Percentiles rank a stretch among this genome's conserved stretches.
Conservation (phyloP, 2,329 filamentous ascomycete genomes). For the Neocatenulostroma microsporum region DNA sequence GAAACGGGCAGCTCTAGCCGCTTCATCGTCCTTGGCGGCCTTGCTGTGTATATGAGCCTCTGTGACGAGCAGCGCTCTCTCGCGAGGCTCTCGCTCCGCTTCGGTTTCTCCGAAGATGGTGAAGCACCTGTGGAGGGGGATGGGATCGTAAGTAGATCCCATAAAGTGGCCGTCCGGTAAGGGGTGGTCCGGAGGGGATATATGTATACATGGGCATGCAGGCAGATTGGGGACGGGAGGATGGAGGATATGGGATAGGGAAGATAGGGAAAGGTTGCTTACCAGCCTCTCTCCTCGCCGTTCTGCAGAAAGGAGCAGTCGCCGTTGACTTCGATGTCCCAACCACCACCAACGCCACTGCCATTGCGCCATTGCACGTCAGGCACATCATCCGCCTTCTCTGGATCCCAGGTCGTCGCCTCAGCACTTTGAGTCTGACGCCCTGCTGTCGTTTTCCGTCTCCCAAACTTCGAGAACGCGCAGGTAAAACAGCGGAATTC, state of each 20-base stretch:
- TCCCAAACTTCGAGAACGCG: constrained; percentile 62
- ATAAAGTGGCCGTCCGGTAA: too few relatives aligned
- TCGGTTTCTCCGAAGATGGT: too few relatives aligned
- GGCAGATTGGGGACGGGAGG: background rate
- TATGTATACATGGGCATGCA: too few relatives aligned
- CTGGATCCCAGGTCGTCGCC: constrained; percentile 22
- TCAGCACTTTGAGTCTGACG: constrained; percentile 7
- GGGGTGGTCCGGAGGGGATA: too few relatives aligned
- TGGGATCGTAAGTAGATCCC: constrained; percentile 20
- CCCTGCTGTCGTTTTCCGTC: constrained; percentile 28
- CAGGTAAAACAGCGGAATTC: constrained; percentile 85
- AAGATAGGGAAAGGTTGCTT: constrained; percentile 26
- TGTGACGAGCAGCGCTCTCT: too few relatives aligned
- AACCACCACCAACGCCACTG: constrained; percentile 63
- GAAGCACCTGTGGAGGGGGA: too few relatives aligned
- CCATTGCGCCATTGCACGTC: constrained; percentile 49
- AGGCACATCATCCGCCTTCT: constrained; percentile 31
- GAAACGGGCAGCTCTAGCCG: constrained; percentile 9
- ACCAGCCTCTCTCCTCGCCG: constrained; percentile 88
- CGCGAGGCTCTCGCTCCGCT: too few relatives aligned
- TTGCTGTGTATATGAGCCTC: too few relatives aligned
- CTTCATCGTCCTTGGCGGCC: too few relatives aligned
- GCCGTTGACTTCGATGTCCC: constrained; percentile 72
- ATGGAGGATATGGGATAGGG: constrained; percentile 2
- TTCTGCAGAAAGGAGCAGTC: constrained; percentile 74